phyloP scores from a whole-genome alignment of 768 basidiomycete species.

The Boletus reticuloceps region DNA sequence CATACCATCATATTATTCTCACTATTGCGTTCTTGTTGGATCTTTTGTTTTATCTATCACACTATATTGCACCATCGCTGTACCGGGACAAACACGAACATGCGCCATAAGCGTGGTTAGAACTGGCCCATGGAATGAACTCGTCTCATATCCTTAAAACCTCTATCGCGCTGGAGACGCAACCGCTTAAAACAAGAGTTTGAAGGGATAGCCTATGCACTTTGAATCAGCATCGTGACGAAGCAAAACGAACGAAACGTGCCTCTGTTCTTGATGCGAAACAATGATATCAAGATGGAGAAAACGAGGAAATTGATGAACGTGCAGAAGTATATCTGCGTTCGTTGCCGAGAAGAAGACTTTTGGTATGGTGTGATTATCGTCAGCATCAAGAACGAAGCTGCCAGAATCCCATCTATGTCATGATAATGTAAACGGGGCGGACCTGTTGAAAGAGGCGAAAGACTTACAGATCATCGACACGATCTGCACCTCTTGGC shows the following conservation, averaged over 20 bases:
- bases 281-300: conserved; percentile 81
- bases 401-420: conserved; percentile 80
- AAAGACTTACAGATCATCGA: conserved; percentile 74
- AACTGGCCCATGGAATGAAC: neutral
- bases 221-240: neutral
- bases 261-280: conserved; percentile 91
- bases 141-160: no score
- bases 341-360: conserved; percentile 71
- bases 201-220: conserved; percentile 73
- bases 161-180: neutral
- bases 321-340: conserved; percentile 90
- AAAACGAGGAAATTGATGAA: conserved; percentile 79
- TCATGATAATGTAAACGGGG: conserved; percentile 2
- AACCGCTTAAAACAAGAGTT: conserved; percentile 57
- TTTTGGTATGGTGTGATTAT: conserved; percentile 76
- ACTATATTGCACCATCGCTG: conserved; percentile 8
- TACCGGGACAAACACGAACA: conserved; percentile 1
- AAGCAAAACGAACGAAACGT: conserved; percentile 3
- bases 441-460: neutral
- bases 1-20: conserved; percentile 19
- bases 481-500: conserved; percentile 89
- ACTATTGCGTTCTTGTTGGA: conserved; percentile 16
- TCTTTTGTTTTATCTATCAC: conserved; percentile 22
- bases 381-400: conserved; percentile 77
- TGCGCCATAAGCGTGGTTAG: neutral